Evolutionary conservation across 2,329 filamentous ascomycete species (phyloP), one percentile per base, ranked within the genome.

Genomic region (Tolypocladium endophyticum): DNA sequence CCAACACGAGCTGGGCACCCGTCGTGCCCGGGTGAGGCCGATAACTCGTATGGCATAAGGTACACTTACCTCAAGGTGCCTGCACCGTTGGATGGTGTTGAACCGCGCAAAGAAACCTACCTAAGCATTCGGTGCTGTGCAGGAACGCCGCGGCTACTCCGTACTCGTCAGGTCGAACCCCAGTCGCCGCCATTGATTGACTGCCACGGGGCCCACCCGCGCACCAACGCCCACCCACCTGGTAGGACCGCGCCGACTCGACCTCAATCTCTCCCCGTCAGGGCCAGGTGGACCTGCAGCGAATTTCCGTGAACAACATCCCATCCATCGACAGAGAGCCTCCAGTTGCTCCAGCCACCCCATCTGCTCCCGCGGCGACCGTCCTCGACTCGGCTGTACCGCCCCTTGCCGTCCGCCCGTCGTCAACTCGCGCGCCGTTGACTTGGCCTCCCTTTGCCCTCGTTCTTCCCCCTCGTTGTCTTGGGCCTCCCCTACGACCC

Each of bases 211-310:
- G 50, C 28, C 45, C 14, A 28, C 25, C 45, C 25, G 25, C 25
- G 25, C 25, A 30, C 14, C 45, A 50, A 28, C 25, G 20, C 20
- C 25, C 5, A 18, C 12, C 16, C 25, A 35, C 23, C 25, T 30
- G 28, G 25, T 53, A 20, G 50, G 18, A 20, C 28, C 28, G 28
- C 12, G 28, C 50, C 50, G 18, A 36, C 55, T 59, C 39, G 28
- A 35, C 50, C 25, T 57, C 43, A 57, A 54, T 59, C 57, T 41
- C 35, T 58, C 47, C 57, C 35, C 14, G 57, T 16, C 36, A 33
- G 36, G 47, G 47, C 55, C 54, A 52, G 52, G 60, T 59, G 62
- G 58, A 59, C 56, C 56, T 59, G 58, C 60, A 41, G 60, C 62
- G 61, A 56, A 62, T 62, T 59, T 59, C 52, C 58, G 55, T 59